Base-by-base conservation (phyloP, 2,329 filamentous ascomycete species). In the Ophiostoma australiae region DNA sequence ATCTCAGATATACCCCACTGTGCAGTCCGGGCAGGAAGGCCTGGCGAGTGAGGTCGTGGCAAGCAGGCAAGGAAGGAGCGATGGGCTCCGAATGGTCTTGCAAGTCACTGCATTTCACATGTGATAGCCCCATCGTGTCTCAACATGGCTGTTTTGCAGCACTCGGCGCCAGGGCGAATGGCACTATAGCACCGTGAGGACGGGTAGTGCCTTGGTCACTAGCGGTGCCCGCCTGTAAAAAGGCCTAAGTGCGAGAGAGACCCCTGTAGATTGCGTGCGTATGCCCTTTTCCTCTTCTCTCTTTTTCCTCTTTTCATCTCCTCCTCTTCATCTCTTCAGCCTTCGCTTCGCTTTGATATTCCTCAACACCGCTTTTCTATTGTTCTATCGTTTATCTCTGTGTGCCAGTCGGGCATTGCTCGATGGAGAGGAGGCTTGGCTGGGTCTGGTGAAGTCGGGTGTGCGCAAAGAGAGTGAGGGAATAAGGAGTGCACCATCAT, bases 1-100 rank as follows among this genome's bases (percentile, higher is more conserved):
- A 31, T 63, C 8, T 58, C 20, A 27, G n/a, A 58, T 27, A 33
- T 66, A 66, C 61, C 67, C 68, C 70, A 63, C 68, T 52, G 67
- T 58, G 23, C 11, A 35, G 58, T 58, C 55, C 55, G 44, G 31
- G 35, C 20, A n/a, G 35, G 33, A 27, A 52, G 2, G 13, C 33
- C 6, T 37, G 67, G 44, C 67, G 52, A 48, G 44, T 48, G 17
- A 48, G 44, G 44, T 48, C 44, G 52, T 69, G 67, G 35, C 35
- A 6, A 17, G 15, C 31, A 31, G 67, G 37, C 35, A 13, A 17
- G 7, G 44, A 31, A 68, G n/a, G n/a, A 11, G 7, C 23, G 44
- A 17, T 31, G 39, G n/a, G 44, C 33, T 37, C 61, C 17, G n/a
- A 33, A 58, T 27, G 23, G n/a, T 23, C 52, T 48, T n/a, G 44